These are phyloP conservation scores for Candida hungchunana DNA, from an alignment of 805 yeast species.

Conservation along the genomic window DNA sequence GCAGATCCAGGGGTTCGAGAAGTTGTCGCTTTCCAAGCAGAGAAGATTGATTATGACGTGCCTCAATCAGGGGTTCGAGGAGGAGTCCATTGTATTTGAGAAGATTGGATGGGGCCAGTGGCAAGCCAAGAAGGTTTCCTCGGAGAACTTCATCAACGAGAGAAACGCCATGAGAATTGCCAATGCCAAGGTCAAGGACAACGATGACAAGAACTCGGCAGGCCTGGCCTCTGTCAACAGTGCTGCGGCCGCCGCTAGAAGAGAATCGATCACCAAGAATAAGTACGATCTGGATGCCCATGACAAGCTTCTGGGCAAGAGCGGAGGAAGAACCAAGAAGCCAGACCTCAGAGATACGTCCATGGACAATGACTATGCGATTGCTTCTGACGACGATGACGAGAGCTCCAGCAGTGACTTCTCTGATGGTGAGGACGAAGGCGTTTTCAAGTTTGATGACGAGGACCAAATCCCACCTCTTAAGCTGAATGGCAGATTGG, in stretches of 20 bases:
- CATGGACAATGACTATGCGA: slow-evolving; percentile 29
- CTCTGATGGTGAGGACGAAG: slow-evolving; percentile 31
- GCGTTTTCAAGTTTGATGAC: slow-evolving; percentile 32
- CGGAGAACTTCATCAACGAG: slow-evolving; percentile 33
- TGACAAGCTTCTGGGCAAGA: slow-evolving; percentile 20
- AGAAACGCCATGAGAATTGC: slow-evolving; percentile 38
- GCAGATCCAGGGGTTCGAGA: slow-evolving; percentile 77
- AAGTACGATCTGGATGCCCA: slow-evolving; percentile 26
- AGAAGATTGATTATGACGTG: slow-evolving; percentile 87
- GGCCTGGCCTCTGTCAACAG: slow-evolving; percentile 1
- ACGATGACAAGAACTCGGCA: slow-evolving; percentile 6
- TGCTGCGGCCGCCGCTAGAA: slow-evolving; percentile 22
- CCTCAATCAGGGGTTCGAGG: slow-evolving; percentile 65
- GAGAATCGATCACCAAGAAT: slow-evolving; percentile 28
- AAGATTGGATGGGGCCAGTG: slow-evolving; percentile 99
- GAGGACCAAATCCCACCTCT: slow-evolving; percentile 30
- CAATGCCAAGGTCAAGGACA: slow-evolving; percentile 43
- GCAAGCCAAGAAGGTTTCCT: slow-evolving; percentile 63
- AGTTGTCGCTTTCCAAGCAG: slow-evolving; percentile 80
- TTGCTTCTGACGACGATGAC: slow-evolving; percentile 29
- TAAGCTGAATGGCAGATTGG: slow-evolving; percentile 23
- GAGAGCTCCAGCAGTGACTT: slow-evolving; percentile 23
- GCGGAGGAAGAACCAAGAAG: slow-evolving; percentile 7
- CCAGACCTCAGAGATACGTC: slow-evolving; percentile 12
- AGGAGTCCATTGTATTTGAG: slow-evolving; percentile 61